Conservation (phyloP, 495 filamentous ascomycete species). For the Mycothermus thermophilus region DNA sequence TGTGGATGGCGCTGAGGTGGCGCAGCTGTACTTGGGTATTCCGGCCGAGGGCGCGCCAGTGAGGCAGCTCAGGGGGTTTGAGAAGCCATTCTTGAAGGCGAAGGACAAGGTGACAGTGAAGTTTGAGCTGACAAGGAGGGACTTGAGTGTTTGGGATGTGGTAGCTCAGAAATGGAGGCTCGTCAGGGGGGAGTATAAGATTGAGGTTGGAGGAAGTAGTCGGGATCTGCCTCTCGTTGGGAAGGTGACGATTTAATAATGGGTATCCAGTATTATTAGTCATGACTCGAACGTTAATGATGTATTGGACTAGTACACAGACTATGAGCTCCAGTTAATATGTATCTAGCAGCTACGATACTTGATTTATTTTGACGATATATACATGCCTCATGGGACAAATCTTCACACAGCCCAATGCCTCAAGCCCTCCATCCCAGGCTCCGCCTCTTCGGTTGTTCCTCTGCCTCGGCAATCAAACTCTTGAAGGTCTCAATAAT, state of each 20-base stretch:
- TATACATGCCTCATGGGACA: too few species aligned
- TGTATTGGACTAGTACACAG: too few species aligned
- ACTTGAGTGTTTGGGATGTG: conserved; percentile 55
- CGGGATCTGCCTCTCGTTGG: conserved; percentile 46
- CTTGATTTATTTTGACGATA: too few species aligned
- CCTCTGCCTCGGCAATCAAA: neutral
- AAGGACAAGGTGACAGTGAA: conserved; percentile 31
- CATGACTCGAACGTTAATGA: too few species aligned
- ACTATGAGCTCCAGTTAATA: too few species aligned
- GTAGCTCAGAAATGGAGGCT: conserved; percentile 45
- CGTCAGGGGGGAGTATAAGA: conserved; percentile 30
- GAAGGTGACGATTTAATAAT: conserved; percentile 11
- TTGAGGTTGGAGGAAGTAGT: conserved; percentile 50
- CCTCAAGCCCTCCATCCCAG: too few species aligned
- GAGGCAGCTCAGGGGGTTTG: conserved; percentile 52
- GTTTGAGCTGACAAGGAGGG: conserved; percentile 47
- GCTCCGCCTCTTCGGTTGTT: too few species aligned
- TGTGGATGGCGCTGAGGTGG: conserved; percentile 38
- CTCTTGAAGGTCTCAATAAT: conserved; percentile 10
- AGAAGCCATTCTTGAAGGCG: conserved; percentile 38
- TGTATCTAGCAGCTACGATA: too few species aligned
- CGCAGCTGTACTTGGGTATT: conserved; percentile 51
- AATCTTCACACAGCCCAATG: too few species aligned
- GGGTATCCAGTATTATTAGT: too few species aligned
- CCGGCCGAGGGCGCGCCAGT: conserved; percentile 33